Base-by-base conservation (phyloP, 2,329 filamentous ascomycete genomes). In the Fusarium staphyleae region DNA sequence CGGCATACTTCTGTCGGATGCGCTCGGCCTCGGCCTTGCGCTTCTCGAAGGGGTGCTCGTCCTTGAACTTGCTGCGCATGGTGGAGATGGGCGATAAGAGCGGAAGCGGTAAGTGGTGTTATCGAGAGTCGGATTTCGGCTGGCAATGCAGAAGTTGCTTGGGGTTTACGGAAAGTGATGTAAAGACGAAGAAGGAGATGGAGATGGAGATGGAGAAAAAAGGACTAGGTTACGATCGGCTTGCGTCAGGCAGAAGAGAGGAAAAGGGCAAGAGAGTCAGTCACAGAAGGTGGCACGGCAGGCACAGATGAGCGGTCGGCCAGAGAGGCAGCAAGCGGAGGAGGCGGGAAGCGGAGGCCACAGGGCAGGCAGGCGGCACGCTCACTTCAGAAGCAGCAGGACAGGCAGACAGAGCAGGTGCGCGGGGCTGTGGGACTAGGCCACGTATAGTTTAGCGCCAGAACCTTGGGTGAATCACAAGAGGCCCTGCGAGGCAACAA, bases 41-140 rank as follows among this genome's bases (percentile, higher is more conserved):
- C 91, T 99, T 99, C 89, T 98, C 95, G 77, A 98, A 98, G 70
- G 91, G 92, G 78, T 98, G 95, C 87, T 98, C 95, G 88, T 99
- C 95, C 92, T 99, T 99, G 80, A 99, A 99, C 87, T 98, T 98
- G 84, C 91, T 96, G 75, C 93, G 90, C 92, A 97, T 97, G 67
- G 73, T 72, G 74, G 75, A 74, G 66, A 39, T 58, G 42, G 50
- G 30, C 40, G 55, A 59, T 60, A 47, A 54, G 39, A 39, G 49
- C 40, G 42, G 48, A 51, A 37, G 54, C 55, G 59, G 62, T 58
- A 52, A 58, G 57, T n/a, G 48, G 53, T 59, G 18, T 26, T 53
- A 44, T 50, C 30, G 51, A 29, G 26, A 42, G 40, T 59, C 42
- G 39, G 42, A 57, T 46, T 37, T 45, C 22, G 44, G 52, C 34